phyloP scores from a whole-genome alignment of 345 rosid genomes.

The Angophora floribunda region DNA sequence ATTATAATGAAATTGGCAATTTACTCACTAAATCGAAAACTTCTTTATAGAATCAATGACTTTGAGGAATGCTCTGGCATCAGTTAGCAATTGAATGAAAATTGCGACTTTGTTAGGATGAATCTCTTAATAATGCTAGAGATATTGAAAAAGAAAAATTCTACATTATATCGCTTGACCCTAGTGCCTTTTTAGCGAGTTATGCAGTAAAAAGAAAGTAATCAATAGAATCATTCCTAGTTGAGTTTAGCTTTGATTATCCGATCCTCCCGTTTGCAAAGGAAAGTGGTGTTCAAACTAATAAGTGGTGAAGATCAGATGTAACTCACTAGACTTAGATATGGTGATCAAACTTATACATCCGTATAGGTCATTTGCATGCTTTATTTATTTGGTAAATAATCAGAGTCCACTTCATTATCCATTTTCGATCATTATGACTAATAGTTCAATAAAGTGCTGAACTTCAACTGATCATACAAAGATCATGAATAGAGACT shows the following conservation, averaged over 20 bases:
- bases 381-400: not conserved
- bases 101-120: not conserved
- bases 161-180: not conserved
- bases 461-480: not conserved
- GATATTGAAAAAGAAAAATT: not conserved
- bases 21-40: too few species aligned
- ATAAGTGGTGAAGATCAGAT: not conserved
- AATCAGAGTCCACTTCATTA: not conserved
- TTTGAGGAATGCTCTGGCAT: too few species aligned
- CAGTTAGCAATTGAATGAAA: not conserved
- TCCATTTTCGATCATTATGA: not conserved
- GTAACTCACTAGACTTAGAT: not conserved
- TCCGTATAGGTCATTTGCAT: not conserved
- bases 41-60: too few species aligned
- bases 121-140: accelerated
- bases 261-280: not conserved
- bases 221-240: not conserved
- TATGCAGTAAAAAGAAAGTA: not conserved
- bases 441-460: not conserved
- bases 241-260: not conserved
- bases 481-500: not conserved
- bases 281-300: not conserved
- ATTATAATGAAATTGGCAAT: too few species aligned
- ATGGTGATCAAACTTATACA: not conserved
- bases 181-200: not conserved